Base-by-base conservation (phyloP, 2,329 filamentous ascomycete species). In the Pyricularia pennisetigena region DNA sequence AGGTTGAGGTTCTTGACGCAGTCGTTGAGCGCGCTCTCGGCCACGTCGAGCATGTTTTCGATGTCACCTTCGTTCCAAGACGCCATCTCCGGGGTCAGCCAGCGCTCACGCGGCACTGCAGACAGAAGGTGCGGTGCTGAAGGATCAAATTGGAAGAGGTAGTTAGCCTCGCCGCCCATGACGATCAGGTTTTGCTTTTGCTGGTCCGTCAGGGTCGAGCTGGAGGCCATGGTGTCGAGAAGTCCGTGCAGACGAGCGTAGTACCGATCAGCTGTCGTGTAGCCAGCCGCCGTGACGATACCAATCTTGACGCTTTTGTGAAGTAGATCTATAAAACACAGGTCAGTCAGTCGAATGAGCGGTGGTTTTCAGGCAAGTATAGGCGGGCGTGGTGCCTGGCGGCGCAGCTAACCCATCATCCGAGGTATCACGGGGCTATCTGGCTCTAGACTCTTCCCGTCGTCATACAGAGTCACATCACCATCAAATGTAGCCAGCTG, bases 111-210 rank as follows among this genome's bases (percentile, higher is more conserved):
- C 0, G 88, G 83, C 2, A 94, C 90, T 64, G 90, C 86, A 0
- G 84, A 79, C 14, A 98, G 85, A 23, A 91, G 86, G 76, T 90
- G 82, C 0, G 88, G 86, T 0, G 88, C 87, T 12, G 81, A 78
- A 0, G 84, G 80, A 70, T 88, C 85, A 79, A 91, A 97, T 67
- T 88, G 88, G 80, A 98, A 97, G 67, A 98, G 88, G 78, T 96
- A 99, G 80, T 97, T 98, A 70, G 92, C 93, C 79, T 99, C 95
- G 68, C 95, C 95, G 71, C 95, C 95, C 86, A 99, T 93, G 72
- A 99, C 90, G 70, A 98, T 85, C 6, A 99, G 84, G 73, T 90
- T 93, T 72, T 90, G 85, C 74, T 93, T 92, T 74, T 93, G 89
- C 7, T 84, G 76, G 0, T 84, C 78, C 0, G 90, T 86, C 7